Percentiles rank a stretch among this genome's conserved stretches.
Evolutionary conservation across 345 rosid genomes (phyloP).

Genomic region (Dipteronia sinensis): DNA sequence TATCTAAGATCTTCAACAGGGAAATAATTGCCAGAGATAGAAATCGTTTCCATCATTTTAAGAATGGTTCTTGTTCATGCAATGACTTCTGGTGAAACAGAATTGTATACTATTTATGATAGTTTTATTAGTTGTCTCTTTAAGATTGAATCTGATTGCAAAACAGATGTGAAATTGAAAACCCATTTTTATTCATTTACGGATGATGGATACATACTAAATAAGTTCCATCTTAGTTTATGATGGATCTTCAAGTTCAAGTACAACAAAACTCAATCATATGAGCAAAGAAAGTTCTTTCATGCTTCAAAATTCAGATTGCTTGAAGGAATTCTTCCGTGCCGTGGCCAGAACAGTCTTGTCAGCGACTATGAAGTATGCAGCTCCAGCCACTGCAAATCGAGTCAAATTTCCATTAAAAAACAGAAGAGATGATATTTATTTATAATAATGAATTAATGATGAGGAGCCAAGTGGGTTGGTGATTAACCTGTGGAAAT

Average conservation of each 20-base stretch:
- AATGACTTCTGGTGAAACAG: conserved; percentile 67
- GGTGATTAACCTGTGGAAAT: conserved; percentile 54
- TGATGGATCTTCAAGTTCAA: background rate
- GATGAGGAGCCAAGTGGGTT: background rate
- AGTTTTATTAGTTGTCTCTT: background rate
- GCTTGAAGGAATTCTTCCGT: conserved; percentile 68
- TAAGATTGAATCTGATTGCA: background rate
- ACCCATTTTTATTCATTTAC: conserved; percentile 25
- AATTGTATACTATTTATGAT: background rate
- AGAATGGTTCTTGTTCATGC: conserved; percentile 75
- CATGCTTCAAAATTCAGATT: conserved; percentile 33
- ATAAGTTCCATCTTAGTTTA: conserved; percentile 2
- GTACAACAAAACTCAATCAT: conserved; percentile 3
- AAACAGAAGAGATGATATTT: background rate
- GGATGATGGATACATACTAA: conserved; percentile 13
- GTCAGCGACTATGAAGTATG: conserved; percentile 92
- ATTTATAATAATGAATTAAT: no score
- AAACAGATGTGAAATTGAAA: conserved; percentile 4
- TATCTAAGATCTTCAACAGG: conserved; percentile 71
- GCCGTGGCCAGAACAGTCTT: conserved; percentile 88
- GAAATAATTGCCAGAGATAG: conserved; percentile 81
- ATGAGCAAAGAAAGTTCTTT: background rate
- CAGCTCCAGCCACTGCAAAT: conserved; percentile 73
- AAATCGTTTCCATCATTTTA: conserved; percentile 80
- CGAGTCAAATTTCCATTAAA: conserved; percentile 1